phyloP scores from a whole-genome alignment of 2,329 filamentous ascomycete species.

The Aphanocladium album region DNA sequence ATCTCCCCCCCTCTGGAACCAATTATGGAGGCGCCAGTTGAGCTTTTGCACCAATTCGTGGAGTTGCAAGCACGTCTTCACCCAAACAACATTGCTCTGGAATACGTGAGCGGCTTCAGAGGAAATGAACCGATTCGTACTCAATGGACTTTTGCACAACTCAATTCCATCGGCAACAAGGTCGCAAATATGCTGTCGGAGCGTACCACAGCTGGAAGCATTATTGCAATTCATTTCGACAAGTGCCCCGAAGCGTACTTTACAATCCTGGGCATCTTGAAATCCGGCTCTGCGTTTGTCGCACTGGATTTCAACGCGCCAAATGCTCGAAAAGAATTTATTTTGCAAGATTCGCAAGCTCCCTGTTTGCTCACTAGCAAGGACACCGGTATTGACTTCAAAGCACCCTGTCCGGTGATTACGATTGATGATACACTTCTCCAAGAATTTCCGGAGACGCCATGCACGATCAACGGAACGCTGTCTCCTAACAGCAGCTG shows the following conservation, averaged over 20 bases:
- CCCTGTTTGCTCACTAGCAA: conserved; percentile 55
- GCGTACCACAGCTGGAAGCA: conserved; percentile 48
- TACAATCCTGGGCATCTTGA: conserved; percentile 74
- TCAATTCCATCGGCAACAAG: conserved; percentile 66
- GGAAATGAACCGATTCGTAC: conserved; percentile 39
- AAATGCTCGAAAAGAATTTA: conserved; percentile 67
- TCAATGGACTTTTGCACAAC: conserved; percentile 68
- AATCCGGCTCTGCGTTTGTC: conserved; percentile 75
- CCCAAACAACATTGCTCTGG: conserved; percentile 63
- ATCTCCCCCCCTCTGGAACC: conserved; percentile 57
- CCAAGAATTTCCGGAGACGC: conserved; percentile 16
- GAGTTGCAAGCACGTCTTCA: conserved; percentile 53
- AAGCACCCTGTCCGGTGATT: conserved; percentile 27
- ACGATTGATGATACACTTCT: conserved; percentile 29
- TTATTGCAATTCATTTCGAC: conserved; percentile 74
- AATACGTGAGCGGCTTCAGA: conserved; percentile 62
- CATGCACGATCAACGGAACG: conserved; percentile 1
- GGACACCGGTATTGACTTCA: conserved; percentile 27
- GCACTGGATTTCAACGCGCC: conserved; percentile 75
- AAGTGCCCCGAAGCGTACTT: conserved; percentile 84
- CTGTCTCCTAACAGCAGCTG: conserved; percentile 53
- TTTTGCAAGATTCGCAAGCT: conserved; percentile 67
- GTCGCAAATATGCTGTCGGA: conserved; percentile 60
- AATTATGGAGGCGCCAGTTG: conserved; percentile 51
- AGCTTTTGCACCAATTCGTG: conserved; percentile 72